Evolutionary conservation across 1,284 basidiomycete genomes (phyloP).

Genomic region (Boletus mariae): DNA sequence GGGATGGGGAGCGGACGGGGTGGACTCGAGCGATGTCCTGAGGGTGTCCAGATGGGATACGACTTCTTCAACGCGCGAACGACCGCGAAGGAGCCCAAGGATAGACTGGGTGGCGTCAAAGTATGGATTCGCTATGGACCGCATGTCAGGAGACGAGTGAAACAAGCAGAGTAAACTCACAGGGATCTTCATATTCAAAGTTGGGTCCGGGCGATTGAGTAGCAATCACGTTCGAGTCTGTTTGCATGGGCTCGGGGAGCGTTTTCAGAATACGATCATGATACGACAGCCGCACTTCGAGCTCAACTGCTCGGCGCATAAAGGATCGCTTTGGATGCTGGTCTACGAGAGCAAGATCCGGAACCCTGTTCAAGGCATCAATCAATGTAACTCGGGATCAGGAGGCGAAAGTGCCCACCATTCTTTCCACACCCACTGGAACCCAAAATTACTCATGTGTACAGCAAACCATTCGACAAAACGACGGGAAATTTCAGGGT

Average conservation of each 20-base stretch:
- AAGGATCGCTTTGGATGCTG: constrained; percentile 87
- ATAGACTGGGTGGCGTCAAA: constrained; percentile 80
- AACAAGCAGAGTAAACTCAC: constrained; percentile 37
- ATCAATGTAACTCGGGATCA: neutral
- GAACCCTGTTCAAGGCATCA: constrained; percentile 56
- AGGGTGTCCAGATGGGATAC: constrained; percentile 73
- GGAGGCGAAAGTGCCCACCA: constrained; percentile 57
- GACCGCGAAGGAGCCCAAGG: constrained; percentile 75
- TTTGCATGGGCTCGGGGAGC: constrained; percentile 79
- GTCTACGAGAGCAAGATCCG: constrained; percentile 68
- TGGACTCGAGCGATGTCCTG: constrained; percentile 57
- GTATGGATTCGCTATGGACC: constrained; percentile 61
- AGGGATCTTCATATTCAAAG: constrained; percentile 79
- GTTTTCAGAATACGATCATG: constrained; percentile 91
- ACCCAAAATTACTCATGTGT: constrained; percentile 97
- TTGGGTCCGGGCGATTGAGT: constrained; percentile 77
- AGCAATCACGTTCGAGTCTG: constrained; percentile 63
- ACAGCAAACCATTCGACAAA: constrained; percentile 94
- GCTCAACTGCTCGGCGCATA: constrained; percentile 84
- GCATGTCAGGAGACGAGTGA: constrained; percentile 1
- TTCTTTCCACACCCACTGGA: constrained; percentile 99
- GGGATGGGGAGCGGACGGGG: constrained; percentile 40
- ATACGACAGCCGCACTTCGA: constrained; percentile 91
- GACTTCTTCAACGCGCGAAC: constrained; percentile 76
- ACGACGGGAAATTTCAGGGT: constrained; percentile 77